Base-by-base conservation (phyloP, 202 grass and related monocot genomes). In the Digitaria exilis region DNA sequence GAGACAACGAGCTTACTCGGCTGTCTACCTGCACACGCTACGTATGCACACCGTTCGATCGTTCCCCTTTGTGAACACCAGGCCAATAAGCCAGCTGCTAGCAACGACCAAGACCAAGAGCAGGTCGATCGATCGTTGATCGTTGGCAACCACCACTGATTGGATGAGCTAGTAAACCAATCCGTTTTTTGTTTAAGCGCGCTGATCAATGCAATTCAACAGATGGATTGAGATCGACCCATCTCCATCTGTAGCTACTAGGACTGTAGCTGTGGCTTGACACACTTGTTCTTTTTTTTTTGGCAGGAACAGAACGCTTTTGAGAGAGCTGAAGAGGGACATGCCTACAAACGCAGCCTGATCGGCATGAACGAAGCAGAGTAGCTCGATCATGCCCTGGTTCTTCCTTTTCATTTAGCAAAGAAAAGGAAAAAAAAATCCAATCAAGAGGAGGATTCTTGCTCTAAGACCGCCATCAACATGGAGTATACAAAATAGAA, bases 91-190 rank as follows among this genome's bases (percentile, higher is more conserved):
- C 31, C 63, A 63, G 8, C 62, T 31, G 49, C 70, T n/a, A 21
- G 28, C 18, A 52, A 45, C 26, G 43, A 75, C 81, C 81, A 57
- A 15, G 43, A 75, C 81, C 81, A 57, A 15, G 17, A n/a, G 25
- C 22, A 50, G 72, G 7, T 32, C 24, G 42, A 16, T 46, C 9
- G 70, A 81, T 76, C 29, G 6, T 43, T 60, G 67, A 73, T 57
- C n/a, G 5, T 49, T 56, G 51, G 76, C 81, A 84, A 84, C 61
- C 52, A 84, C 64, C 30, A 60, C 61, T 84, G 41, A 88, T 75
- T 88, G 80, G 78, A 37, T 7, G 10, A 59, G 56, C 51, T 65
- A 82, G 46, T 74, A 41, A 30, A 12, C 43, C 14, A 79, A 79
- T 51, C 60, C 28, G 3, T 62, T 62, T 75, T 51, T 67, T 62